Evolutionary conservation across 129 eudicot species (phyloP).

Genomic region (Silybum marianum): DNA sequence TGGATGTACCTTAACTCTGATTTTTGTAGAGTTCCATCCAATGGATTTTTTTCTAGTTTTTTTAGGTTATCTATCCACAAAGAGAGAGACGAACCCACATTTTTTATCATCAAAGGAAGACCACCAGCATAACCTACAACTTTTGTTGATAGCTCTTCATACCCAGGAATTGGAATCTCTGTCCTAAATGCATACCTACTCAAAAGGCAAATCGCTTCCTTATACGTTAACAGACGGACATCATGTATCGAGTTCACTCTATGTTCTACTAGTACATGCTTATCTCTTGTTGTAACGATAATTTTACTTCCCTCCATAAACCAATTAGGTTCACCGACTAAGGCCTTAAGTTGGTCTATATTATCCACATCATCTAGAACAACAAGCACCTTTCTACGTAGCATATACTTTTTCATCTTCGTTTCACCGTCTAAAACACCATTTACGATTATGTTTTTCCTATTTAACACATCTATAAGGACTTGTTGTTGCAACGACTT

Average conservation of each 20-base stretch:
- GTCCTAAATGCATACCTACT: slow-evolving; percentile 43
- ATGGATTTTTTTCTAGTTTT: slow-evolving; percentile 22
- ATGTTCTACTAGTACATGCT: slow-evolving; percentile 3
- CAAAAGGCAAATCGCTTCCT: slow-evolving; percentile 30
- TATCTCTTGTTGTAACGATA: slow-evolving; percentile 38
- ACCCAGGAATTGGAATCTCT: slow-evolving; percentile 23
- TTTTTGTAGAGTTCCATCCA: neutral
- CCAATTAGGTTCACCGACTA: slow-evolving; percentile 21
- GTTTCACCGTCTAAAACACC: neutral
- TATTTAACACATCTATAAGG: neutral
- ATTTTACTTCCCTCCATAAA: slow-evolving; percentile 36
- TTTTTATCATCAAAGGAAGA: slow-evolving; percentile 46
- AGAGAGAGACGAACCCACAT: slow-evolving; percentile 40
- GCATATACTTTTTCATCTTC: neutral
- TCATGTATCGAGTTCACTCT: slow-evolving; percentile 23
- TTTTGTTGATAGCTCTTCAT: slow-evolving; percentile 17
- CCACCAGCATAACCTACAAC: slow-evolving; percentile 37
- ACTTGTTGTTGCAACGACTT: slow-evolving; percentile 4
- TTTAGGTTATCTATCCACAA: slow-evolving; percentile 34
- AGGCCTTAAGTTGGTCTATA: slow-evolving; percentile 24
- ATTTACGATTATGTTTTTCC: neutral
- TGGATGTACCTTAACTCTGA: neutral
- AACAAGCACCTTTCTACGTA: slow-evolving; percentile 18
- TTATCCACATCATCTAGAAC: slow-evolving; percentile 42
- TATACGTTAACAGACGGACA: neutral